phyloP scores from a whole-genome alignment of 1,139 yeast genomes.

The Yamadazyma atlantica region DNA sequence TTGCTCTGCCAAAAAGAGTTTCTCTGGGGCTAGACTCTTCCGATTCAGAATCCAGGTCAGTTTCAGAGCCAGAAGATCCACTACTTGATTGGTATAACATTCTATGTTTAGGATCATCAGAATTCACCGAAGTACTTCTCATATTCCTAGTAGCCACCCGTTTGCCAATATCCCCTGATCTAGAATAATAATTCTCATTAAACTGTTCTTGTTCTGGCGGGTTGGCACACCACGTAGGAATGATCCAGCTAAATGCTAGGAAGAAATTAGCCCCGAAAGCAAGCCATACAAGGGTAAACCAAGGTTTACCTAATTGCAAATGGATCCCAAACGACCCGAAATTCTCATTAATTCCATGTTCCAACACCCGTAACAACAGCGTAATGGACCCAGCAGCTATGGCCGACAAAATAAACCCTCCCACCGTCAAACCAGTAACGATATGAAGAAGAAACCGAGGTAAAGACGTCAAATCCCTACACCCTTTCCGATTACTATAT shows the following conservation, averaged over 20 bases:
- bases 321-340: conserved; percentile 47
- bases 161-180: conserved; percentile 15
- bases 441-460: conserved; percentile 32
- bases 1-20: background rate
- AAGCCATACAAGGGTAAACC: conserved; percentile 46
- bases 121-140: background rate
- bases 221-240: conserved; percentile 48
- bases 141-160: conserved; percentile 3
- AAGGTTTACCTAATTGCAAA: conserved; percentile 37
- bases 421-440: conserved; percentile 32
- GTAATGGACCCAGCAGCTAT: conserved; percentile 30
- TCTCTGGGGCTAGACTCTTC: background rate
- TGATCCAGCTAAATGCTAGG: conserved; percentile 32
- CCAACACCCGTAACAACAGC: conserved; percentile 22
- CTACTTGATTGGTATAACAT: conserved; percentile 9
- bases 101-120: conserved; percentile 11
- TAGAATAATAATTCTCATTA: conserved; percentile 15
- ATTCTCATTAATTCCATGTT: conserved; percentile 26
- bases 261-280: conserved; percentile 26
- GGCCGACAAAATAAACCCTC: conserved; percentile 29
- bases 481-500: conserved; percentile 34
- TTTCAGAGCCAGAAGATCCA: background rate
- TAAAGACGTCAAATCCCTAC: conserved; percentile 27
- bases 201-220: conserved; percentile 30
- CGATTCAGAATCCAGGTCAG: background rate